Percentiles rank a stretch among this genome's conserved stretches.
Conservation (phyloP, 2,329 filamentous ascomycete genomes). For the Pyrenophora tritici-repentis region DNA sequence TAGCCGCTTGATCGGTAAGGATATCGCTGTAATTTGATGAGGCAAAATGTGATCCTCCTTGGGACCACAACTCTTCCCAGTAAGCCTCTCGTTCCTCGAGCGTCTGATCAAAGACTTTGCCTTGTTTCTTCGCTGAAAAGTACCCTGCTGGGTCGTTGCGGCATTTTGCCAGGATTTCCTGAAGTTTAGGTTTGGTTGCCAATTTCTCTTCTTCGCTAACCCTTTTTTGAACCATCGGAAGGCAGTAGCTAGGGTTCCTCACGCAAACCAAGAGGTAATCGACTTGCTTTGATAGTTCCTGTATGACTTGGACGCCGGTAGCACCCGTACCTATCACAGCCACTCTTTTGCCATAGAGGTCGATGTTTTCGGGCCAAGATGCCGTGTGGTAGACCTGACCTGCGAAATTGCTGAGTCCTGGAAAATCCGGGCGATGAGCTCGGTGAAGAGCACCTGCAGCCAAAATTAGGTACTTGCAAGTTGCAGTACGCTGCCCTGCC, state of each 20-base stretch:
- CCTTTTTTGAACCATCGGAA: background rate
- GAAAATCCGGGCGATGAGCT: background rate
- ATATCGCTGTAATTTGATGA: background rate
- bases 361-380: background rate
- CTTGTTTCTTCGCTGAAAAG: background rate
- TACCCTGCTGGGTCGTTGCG: background rate
- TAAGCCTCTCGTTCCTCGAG: background rate
- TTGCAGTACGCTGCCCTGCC: background rate
- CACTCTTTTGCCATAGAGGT: background rate
- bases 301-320: background rate
- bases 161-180: too few species aligned
- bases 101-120: background rate
- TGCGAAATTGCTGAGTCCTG: background rate
- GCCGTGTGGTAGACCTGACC: background rate
- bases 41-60: background rate
- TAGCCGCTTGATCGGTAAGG: background rate
- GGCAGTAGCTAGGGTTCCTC: background rate
- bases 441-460: background rate
- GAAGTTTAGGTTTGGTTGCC: background rate
- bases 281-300: background rate
- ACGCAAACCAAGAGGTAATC: background rate
- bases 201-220: background rate
- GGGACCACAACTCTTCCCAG: background rate
- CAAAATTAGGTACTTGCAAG: background rate
- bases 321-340: background rate